phyloP scores from a whole-genome alignment of 441 rosid species.

The Gossypium trilobum region DNA sequence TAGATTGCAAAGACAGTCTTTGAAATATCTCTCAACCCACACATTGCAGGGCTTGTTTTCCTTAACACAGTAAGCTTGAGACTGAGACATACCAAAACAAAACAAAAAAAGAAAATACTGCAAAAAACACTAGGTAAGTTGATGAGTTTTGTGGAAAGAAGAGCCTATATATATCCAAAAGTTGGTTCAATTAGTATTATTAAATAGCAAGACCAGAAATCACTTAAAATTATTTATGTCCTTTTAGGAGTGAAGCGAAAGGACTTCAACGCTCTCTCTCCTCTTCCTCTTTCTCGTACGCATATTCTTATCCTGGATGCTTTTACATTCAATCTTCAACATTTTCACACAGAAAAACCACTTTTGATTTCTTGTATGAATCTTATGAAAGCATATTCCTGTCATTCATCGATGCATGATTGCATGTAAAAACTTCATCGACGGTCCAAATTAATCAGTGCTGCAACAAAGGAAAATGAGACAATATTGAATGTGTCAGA shows the following conservation, averaged over 20 bases:
- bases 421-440: neutral
- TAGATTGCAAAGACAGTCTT: slow-evolving; percentile 66
- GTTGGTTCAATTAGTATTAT: neutral
- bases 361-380: neutral
- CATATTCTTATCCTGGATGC: neutral
- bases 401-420: neutral
- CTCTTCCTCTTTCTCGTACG: neutral
- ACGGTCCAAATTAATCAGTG: neutral
- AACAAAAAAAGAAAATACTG: too few relatives aligned
- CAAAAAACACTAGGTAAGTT: neutral
- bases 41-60: slow-evolving; percentile 52
- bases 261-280: neutral
- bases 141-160: neutral
- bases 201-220: neutral
- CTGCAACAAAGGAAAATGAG: neutral
- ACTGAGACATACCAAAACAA: slow-evolving; percentile 16
- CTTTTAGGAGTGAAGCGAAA: neutral
- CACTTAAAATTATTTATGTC: neutral
- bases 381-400: neutral
- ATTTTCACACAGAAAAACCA: neutral
- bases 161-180: neutral
- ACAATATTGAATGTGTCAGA: neutral
- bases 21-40: slow-evolving; percentile 64
- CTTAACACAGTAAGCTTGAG: slow-evolving; percentile 35
- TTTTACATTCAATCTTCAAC: neutral